Conservation (phyloP, 176 grass and related monocot species). For the Hyparrhenia diplandra region DNA sequence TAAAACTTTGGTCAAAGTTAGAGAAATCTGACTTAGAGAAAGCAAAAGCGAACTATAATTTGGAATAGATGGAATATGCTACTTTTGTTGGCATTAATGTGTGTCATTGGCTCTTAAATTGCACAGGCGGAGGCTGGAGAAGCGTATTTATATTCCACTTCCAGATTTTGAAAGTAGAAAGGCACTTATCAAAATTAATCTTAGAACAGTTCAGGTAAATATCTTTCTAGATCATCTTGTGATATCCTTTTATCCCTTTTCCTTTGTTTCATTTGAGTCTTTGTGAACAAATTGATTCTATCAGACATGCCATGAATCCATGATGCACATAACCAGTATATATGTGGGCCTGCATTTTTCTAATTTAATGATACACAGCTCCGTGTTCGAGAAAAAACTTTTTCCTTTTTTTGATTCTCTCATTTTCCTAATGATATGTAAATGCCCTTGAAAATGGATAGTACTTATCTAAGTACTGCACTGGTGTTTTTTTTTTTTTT, state of each 20-base stretch:
- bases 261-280: not conserved
- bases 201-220: slow-evolving; percentile 74
- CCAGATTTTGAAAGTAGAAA: slow-evolving; percentile 97
- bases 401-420: no score
- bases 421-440: not conserved
- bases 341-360: not conserved
- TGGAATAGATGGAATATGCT: not conserved
- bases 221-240: not conserved
- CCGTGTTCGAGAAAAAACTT: no score
- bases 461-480: no score
- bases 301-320: not conserved
- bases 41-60: no score
- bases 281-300: not conserved
- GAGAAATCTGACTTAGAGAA: no score
- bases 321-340: not conserved
- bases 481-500: not conserved
- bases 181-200: slow-evolving; percentile 93
- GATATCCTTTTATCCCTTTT: not conserved
- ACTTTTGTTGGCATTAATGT: not conserved
- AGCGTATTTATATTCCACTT: slow-evolving; percentile 97
- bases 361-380: no score
- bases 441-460: not conserved
- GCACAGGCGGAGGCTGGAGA: slow-evolving; percentile 89
- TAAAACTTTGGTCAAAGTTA: no score
- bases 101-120: slow-evolving; percentile 26